Percentiles rank a stretch among this genome's conserved stretches.
These are phyloP conservation scores for Aspergillus ellipticus DNA, from an alignment of 495 filamentous ascomycete genomes.

Conservation along the genomic window DNA sequence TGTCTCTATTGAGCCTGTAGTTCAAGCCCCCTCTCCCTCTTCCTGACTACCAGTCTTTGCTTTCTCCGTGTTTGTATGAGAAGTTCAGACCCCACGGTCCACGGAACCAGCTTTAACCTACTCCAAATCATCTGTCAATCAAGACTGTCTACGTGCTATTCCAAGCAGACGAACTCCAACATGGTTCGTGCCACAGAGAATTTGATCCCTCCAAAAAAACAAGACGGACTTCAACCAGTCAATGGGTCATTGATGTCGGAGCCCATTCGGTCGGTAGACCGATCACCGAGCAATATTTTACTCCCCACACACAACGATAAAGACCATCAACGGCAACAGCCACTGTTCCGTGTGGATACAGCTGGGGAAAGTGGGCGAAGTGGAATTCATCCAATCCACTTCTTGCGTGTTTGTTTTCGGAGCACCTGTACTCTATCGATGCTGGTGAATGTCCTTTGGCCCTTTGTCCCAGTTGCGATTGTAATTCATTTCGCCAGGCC, in stretches of 20 bases:
- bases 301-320: slow-evolving; percentile 29
- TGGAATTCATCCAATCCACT: slow-evolving; percentile 57
- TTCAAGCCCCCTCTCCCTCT: not conserved
- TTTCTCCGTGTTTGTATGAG: not conserved
- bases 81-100: not conserved
- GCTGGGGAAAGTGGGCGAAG: slow-evolving; percentile 63
- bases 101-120: not conserved
- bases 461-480: slow-evolving; percentile 66
- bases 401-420: slow-evolving; percentile 57
- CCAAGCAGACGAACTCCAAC: not conserved
- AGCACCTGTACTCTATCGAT: slow-evolving; percentile 55
- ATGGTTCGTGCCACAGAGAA: not conserved
- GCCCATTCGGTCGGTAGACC: not conserved
- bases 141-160: not conserved
- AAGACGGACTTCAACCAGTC: not conserved
- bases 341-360: slow-evolving; percentile 47
- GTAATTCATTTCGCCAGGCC: slow-evolving; percentile 59
- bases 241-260: slow-evolving; percentile 3
- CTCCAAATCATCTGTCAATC: not conserved
- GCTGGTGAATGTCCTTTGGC: slow-evolving; percentile 70
- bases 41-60: not conserved
- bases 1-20: not conserved
- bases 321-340: slow-evolving; percentile 14
- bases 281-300: slow-evolving; percentile 13
- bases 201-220: not conserved